Evolutionary conservation across 305 asterid species (phyloP).

Genomic region (Fraxinus platypoda): DNA sequence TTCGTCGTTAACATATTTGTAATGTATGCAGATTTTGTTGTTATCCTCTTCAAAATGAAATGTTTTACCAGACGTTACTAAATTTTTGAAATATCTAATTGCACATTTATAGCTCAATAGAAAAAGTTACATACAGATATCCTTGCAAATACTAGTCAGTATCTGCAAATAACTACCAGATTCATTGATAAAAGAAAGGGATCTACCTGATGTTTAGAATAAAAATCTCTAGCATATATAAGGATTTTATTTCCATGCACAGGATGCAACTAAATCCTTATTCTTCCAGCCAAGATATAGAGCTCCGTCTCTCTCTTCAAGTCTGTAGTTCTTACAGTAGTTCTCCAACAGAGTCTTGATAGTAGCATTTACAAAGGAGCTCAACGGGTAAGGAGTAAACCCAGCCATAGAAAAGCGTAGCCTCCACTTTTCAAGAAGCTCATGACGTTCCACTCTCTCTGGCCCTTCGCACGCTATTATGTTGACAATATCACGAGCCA

Average conservation of each 20-base stretch:
- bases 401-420: conserved; percentile 45
- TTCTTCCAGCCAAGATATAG: conserved; percentile 58
- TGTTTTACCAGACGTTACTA: not conserved
- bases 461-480: conserved; percentile 51
- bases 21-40: not conserved
- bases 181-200: not conserved
- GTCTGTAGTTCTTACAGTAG: conserved; percentile 35
- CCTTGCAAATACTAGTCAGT: not conserved
- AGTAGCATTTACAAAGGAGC: conserved; percentile 37
- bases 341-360: conserved; percentile 39
- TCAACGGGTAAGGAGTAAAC: conserved; percentile 41
- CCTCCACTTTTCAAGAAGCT: conserved; percentile 51
- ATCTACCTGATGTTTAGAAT: conserved; percentile 9
- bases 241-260: conserved; percentile 40
- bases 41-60: not conserved
- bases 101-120: not conserved
- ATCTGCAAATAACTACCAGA: not conserved
- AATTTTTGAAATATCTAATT: not conserved
- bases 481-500: conserved; percentile 54
- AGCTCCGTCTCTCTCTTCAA: conserved; percentile 41
- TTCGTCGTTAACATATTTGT: not conserved
- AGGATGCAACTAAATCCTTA: conserved; percentile 40
- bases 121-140: not conserved
- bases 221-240: not conserved
- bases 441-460: conserved; percentile 54